Evolutionary conservation across 2,329 filamentous ascomycete genomes (phyloP), one percentile per base, ranked within the genome.

Genomic region (Raffaelea arxii): DNA sequence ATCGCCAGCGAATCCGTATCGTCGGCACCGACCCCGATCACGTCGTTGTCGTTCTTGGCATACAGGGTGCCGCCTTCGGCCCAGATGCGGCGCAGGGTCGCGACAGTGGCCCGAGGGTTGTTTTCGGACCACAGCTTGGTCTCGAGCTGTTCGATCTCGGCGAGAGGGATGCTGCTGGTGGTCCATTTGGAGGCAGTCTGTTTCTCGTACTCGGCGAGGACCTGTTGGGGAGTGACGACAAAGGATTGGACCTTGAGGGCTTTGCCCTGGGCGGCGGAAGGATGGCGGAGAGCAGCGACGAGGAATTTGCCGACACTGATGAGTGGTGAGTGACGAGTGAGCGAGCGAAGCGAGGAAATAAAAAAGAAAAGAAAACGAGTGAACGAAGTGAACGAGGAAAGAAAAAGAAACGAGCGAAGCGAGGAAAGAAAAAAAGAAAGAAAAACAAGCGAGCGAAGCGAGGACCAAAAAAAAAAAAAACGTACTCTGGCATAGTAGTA

Each of bases 231-330:
- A 0, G 78, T 85, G 2, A 75, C 72, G 0, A 82, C 80, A 53
- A 86, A 88, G 0, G 82, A 86, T 56, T 86, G 82, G 2, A 87
- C 79, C 48, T 77, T 81, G 27, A 87, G 62, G 0, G 76, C 72
- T 45, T 74, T 71, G 52, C 76, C 75, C 27, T 68, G 68, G 0
- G 76, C 68, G 6, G 62, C 66, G 10, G 71, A 61, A 3, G 78
- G 76, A 48, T 80, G 74, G 16, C 67, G 68, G 14, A 87, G 68
- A 1, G 80, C 73, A 0, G 77, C 77, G 2, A 79, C 76, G 2
- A 86, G 71, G 22, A 83, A 71, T 46, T 75, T 79, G 4, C 83
- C 84, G 10, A 86, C 82, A 55, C 52, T 54, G 21, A 12, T 35
- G 22, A 35, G 30, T 4, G 32, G 18, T 40, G 9, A 46, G 30